A percentile compares a stretch with the other conserved stretches of the same genome.
Conservation (phyloP, 169 alveolate species). For the Cryptosporidium muris region DNA sequence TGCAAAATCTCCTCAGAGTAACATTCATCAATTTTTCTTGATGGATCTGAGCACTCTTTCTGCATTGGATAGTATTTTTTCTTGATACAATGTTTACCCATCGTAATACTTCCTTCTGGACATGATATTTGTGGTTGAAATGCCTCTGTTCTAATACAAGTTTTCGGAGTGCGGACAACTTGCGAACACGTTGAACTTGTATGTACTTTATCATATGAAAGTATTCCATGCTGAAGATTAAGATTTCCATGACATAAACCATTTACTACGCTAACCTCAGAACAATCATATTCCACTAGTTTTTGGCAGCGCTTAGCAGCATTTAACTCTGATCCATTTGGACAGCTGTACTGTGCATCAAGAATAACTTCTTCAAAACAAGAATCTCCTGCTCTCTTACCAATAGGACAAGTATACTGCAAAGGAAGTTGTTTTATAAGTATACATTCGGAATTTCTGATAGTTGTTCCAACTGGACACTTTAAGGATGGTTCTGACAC, state of each 20-base stretch:
- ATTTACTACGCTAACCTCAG: slow-evolving; percentile 28
- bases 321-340: slow-evolving; percentile 38
- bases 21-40: slow-evolving; percentile 19
- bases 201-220: background rate
- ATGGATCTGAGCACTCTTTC: slow-evolving; percentile 32
- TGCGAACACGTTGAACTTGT: slow-evolving; percentile 31
- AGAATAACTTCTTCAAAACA: slow-evolving; percentile 37
- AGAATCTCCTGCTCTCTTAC: slow-evolving; percentile 51
- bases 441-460: background rate
- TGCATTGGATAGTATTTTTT: slow-evolving; percentile 44
- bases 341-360: slow-evolving; percentile 45
- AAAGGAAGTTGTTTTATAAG: slow-evolving; percentile 45
- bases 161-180: slow-evolving; percentile 28
- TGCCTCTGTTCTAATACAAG: slow-evolving; percentile 64
- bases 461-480: slow-evolving; percentile 54
- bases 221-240: background rate
- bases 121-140: slow-evolving; percentile 54
- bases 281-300: slow-evolving; percentile 60
- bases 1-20: slow-evolving; percentile 10
- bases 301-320: slow-evolving; percentile 51
- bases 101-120: slow-evolving; percentile 31
- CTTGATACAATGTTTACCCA: slow-evolving; percentile 53
- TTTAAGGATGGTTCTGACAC: slow-evolving; percentile 11
- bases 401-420: slow-evolving; percentile 27
- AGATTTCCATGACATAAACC: slow-evolving; percentile 21